Evolutionary conservation across 805 yeast genomes (phyloP).

Genomic region (Yamadazyma paraphyllophila): DNA sequence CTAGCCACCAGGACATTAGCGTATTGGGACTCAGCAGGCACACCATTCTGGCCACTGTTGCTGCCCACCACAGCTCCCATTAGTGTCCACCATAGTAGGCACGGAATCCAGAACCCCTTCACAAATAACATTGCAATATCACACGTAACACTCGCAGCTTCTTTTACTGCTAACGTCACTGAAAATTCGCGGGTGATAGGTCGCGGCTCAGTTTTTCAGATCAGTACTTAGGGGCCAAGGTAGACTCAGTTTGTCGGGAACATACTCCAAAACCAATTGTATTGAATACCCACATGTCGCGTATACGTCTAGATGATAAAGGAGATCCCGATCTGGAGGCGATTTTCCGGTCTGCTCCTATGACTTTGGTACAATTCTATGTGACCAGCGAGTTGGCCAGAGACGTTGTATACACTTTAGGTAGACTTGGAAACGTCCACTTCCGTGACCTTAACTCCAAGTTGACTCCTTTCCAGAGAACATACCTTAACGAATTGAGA

Average conservation of each 20-base stretch:
- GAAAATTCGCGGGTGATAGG: no score
- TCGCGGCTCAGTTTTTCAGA: no score
- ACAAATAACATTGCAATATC: no score
- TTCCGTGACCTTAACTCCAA: conserved; percentile 49
- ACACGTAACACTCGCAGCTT: no score
- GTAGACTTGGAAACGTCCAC: conserved; percentile 41
- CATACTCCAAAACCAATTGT: no score
- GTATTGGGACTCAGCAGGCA: no score
- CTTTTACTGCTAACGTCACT: no score
- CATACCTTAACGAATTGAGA: conserved; percentile 42
- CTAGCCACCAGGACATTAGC: neutral
- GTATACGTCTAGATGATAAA: neutral
- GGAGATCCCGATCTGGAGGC: conserved; percentile 25
- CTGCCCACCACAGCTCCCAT: neutral
- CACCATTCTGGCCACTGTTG: neutral
- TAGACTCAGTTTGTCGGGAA: no score
- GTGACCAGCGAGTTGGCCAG: conserved; percentile 46
- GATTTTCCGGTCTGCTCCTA: conserved; percentile 47
- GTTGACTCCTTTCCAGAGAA: conserved; percentile 45
- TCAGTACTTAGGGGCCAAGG: no score
- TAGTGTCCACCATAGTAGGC: no score
- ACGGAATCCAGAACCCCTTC: no score
- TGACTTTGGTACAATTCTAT: conserved; percentile 48
- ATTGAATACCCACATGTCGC: no score
- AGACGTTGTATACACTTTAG: conserved; percentile 39